A percentile compares a stretch with the other conserved stretches of the same genome.
Conservation (phyloP, 768 basidiomycete genomes). For the Boletus edulis region DNA sequence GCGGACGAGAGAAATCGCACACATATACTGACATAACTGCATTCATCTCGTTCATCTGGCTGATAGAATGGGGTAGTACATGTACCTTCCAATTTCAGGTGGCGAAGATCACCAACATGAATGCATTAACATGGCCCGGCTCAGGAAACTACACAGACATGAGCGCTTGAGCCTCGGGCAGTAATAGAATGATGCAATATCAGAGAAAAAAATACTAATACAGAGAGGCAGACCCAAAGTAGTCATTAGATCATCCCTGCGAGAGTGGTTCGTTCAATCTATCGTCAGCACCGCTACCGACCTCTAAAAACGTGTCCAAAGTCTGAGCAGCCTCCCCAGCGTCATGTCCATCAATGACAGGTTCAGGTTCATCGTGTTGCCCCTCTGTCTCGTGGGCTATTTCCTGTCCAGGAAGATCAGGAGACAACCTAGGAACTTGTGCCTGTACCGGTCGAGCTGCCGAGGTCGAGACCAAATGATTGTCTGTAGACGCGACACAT, state of each 20-base stretch:
- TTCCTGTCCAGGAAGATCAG: background rate
- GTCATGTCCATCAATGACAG: background rate
- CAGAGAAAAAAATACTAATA: background rate
- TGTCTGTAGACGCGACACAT: conserved; percentile 30
- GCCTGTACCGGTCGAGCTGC: background rate
- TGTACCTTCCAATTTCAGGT: too few species aligned
- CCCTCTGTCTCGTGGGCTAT: background rate
- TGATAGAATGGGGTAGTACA: too few species aligned
- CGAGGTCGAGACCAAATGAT: conserved; percentile 34
- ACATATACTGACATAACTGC: too few species aligned
- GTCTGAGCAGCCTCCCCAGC: conserved; percentile 1
- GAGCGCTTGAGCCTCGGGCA: too few species aligned
- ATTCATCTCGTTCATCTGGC: too few species aligned
- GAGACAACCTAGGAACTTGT: conserved; percentile 2
- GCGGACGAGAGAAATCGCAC: too few species aligned
- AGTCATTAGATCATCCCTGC: background rate
- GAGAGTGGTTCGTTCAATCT: background rate
- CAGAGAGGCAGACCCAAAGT: background rate
- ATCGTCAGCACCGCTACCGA: background rate
- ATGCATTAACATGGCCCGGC: too few species aligned
- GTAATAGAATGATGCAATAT: background rate
- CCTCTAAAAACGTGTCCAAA: background rate
- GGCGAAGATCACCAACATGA: too few species aligned
- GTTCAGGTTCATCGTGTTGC: background rate
- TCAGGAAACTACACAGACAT: conserved; percentile 2